A percentile compares a stretch with the other conserved stretches of the same genome.
Evolutionary conservation across 805 yeast genomes (phyloP).

Genomic region (Ogataea methanolica): DNA sequence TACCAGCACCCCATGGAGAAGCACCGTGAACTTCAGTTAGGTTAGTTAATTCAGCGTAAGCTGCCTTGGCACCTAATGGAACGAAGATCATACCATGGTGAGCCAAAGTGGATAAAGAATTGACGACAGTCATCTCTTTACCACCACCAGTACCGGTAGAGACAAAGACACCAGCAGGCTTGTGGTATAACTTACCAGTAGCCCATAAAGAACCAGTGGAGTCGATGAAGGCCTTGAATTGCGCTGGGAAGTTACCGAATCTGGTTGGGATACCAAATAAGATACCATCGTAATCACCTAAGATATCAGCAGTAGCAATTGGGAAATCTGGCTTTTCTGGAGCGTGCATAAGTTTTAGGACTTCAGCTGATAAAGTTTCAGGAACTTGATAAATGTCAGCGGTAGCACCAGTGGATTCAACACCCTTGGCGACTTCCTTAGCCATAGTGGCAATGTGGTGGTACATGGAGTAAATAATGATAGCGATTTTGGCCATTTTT

Average conservation of each 20-base stretch:
- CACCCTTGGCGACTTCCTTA: constrained; percentile 62
- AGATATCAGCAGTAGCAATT: constrained; percentile 55
- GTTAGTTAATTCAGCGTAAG: constrained; percentile 50
- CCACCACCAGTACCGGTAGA: constrained; percentile 85
- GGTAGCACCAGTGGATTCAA: constrained; percentile 60
- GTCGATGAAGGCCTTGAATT: constrained; percentile 74
- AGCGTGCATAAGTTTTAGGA: constrained; percentile 54
- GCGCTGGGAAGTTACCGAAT: constrained; percentile 79
- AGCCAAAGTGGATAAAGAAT: constrained; percentile 57
- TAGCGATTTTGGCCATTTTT: constrained; percentile 23
- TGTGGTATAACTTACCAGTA: constrained; percentile 64
- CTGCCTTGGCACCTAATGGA: constrained; percentile 70
- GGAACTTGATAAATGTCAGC: constrained; percentile 74
- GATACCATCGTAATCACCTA: constrained; percentile 71
- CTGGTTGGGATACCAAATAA: constrained; percentile 86
- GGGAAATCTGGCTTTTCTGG: constrained; percentile 64
- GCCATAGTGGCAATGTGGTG: constrained; percentile 75
- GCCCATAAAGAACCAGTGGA: constrained; percentile 81
- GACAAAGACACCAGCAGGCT: constrained; percentile 70
- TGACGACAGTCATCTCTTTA: constrained; percentile 68
- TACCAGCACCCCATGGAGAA: constrained; percentile 86
- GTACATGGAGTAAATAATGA: constrained; percentile 69
- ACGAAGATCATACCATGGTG: constrained; percentile 81
- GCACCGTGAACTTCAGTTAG: constrained; percentile 73
- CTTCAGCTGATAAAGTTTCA: constrained; percentile 64